Base-by-base conservation (phyloP, 2,329 filamentous ascomycete species). In the Fusarium sp. region DNA sequence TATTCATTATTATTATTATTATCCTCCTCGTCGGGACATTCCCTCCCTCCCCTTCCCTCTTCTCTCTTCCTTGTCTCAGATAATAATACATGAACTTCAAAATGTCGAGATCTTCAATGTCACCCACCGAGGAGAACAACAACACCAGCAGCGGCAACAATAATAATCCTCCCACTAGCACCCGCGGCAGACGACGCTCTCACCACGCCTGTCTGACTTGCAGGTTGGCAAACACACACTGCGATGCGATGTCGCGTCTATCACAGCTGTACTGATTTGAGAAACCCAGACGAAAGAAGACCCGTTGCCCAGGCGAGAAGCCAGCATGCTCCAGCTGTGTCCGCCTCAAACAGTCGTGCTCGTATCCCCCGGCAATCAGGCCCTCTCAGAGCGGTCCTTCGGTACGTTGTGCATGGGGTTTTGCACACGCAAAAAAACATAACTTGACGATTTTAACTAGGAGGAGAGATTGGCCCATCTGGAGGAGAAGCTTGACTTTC, bases 401-500 rank as follows among this genome's bases (percentile, higher is more conserved):
- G 75, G 86, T 87, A 84, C 26, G 81, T 80, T 63, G 44, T 36
- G 59, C 66, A 70, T 70, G 47, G 52, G 31, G 33, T 59, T 41
- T 51, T 54, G 63, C 55, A 51, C 41, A 61, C 31, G 41, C 41
- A 44, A 36, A 62, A 59, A 12, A 57, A 49, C 31, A 45, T 55
- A 65, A 72, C 47, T 63, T 78, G 69, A 79, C 76, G 44, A 63
- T 61, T n/a, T 55, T 74, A 33, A 59, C 56, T 72, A 88, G 86
- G 85, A 86, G 71, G 86, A 88, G 76, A 82, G 86, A 71, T 79
- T 88, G n/a, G 85, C 85, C 20, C 84, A 85, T 57, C 73, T 88
- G 45, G 86, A 88, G 79, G 85, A 87, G 78, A 88, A 88, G 76
- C 82, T 88, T 52, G 85, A 88, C 78, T 83, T 85, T 66, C 81